Percentiles rank a stretch among this genome's conserved stretches.
phyloP scores from a whole-genome alignment of 2,329 filamentous ascomycete species.

The Trichothecium sympodiale region DNA sequence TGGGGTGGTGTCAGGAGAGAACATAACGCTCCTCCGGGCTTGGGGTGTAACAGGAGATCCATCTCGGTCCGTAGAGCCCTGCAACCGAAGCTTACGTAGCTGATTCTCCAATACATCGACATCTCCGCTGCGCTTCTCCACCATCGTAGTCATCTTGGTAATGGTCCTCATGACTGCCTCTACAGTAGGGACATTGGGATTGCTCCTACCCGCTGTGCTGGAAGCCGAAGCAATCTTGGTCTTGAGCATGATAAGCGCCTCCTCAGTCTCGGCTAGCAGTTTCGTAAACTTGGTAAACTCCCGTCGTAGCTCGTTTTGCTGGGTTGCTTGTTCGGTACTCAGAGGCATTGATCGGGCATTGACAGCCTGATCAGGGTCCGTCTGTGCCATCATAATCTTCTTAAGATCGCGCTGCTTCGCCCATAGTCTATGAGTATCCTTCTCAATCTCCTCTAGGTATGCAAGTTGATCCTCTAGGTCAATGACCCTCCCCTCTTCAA shows the following conservation, averaged over 20 bases:
- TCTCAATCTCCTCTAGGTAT: conserved; percentile 54
- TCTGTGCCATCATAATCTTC: conserved; percentile 58
- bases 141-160: conserved; percentile 82
- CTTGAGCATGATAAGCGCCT: conserved; percentile 66
- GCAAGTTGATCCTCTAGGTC: conserved; percentile 59
- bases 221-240: conserved; percentile 58
- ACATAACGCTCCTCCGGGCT: conserved; percentile 22
- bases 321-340: conserved; percentile 70
- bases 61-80: conserved; percentile 28
- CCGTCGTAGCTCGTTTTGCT: conserved; percentile 73
- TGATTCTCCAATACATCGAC: conserved; percentile 84
- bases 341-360: conserved; percentile 60
- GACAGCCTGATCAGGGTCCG: conserved; percentile 57
- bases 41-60: conserved; percentile 30
- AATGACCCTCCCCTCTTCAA: conserved; percentile 58
- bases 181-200: conserved; percentile 61
- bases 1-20: conserved; percentile 32
- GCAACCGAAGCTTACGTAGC: conserved; percentile 59
- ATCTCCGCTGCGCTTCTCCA: conserved; percentile 81
- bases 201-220: conserved; percentile 33
- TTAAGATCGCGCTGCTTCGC: conserved; percentile 69
- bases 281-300: conserved; percentile 66
- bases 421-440: conserved; percentile 61
- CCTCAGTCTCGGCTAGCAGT: conserved; percentile 67
- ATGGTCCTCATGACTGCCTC: conserved; percentile 90